Percentiles rank a stretch among this genome's conserved stretches.
These are phyloP conservation scores for Rhizoclosmatium sp. DNA, from an alignment of 192 early-diverging fungal genomes.

Conservation along the genomic window DNA sequence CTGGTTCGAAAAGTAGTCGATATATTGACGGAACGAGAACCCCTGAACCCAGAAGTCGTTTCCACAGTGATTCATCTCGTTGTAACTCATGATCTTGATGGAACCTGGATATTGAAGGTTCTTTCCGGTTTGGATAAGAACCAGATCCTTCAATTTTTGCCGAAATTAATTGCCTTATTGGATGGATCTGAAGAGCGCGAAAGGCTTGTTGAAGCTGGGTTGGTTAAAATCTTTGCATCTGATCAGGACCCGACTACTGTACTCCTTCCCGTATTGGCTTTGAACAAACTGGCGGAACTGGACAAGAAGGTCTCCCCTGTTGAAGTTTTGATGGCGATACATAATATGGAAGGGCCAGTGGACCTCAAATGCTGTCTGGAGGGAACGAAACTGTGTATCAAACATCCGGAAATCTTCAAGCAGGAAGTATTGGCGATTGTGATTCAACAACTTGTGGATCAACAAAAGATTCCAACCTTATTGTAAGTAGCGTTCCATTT, in stretches of 20 bases:
- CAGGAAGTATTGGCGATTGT: constrained; percentile 74
- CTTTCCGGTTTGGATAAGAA: constrained; percentile 67
- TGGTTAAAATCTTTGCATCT: constrained; percentile 62
- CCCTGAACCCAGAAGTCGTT: constrained; percentile 60
- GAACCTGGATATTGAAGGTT: constrained; percentile 74
- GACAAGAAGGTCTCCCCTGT: constrained; percentile 61
- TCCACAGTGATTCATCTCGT: constrained; percentile 61
- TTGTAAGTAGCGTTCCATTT: constrained; percentile 39
- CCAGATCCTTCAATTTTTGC: constrained; percentile 65
- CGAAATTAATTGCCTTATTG: constrained; percentile 67
- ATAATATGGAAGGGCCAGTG: constrained; percentile 72
- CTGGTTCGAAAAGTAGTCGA: constrained; percentile 70
- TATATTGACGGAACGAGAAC: constrained; percentile 69
- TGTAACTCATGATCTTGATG: constrained; percentile 64
- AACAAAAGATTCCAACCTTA: constrained; percentile 69
- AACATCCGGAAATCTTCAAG: constrained; percentile 69
- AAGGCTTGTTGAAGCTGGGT: constrained; percentile 67
- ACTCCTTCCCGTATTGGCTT: neutral
- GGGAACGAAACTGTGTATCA: constrained; percentile 81
- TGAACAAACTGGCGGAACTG: neutral
- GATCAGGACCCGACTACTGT: constrained; percentile 12
- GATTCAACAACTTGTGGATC: constrained; percentile 70
- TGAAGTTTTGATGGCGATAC: constrained; percentile 74
- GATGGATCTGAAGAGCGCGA: constrained; percentile 70
- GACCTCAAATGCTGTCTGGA: constrained; percentile 69